phyloP scores from a whole-genome alignment of 495 filamentous ascomycete species.

The Monascus purpureus region DNA sequence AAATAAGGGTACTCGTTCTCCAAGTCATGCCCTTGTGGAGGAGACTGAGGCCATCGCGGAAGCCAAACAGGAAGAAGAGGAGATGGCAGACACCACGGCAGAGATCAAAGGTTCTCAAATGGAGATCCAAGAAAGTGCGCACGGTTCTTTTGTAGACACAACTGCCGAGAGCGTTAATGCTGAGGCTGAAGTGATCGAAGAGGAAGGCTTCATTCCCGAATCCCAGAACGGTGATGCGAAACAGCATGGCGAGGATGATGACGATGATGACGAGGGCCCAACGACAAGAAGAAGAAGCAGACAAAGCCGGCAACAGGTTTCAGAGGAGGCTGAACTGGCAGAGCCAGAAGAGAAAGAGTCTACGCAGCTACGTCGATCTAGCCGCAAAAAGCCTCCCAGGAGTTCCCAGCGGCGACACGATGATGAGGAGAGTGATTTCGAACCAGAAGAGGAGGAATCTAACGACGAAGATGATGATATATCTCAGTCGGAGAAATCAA shows the following conservation, averaged over 20 bases:
- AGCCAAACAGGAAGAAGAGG: conserved; percentile 20
- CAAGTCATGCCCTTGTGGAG: conserved; percentile 43
- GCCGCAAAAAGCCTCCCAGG: conserved; percentile 32
- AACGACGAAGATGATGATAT: conserved; percentile 53
- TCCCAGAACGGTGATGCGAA: conserved; percentile 32
- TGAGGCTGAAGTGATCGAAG: conserved; percentile 8
- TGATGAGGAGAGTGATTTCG: conserved; percentile 78
- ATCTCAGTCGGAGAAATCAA: conserved; percentile 34
- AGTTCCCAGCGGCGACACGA: conserved; percentile 38
- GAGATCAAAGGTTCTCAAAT: conserved; percentile 24
- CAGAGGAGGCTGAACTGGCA: conserved; percentile 16
- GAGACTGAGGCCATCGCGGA: conserved; percentile 27
- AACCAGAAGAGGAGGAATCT: conserved; percentile 51
- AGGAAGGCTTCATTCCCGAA: conserved; percentile 35
- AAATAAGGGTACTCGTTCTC: conserved; percentile 42
- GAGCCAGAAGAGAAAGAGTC: conserved; percentile 17
- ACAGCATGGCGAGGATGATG: conserved; percentile 37
- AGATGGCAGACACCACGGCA: conserved; percentile 14
- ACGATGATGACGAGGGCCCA: conserved; percentile 57
- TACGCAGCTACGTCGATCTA: conserved; percentile 31
- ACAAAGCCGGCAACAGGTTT: conserved; percentile 23
- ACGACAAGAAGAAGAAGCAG: conserved; percentile 38
- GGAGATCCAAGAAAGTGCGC: conserved; percentile 27
- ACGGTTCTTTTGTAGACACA: conserved; percentile 24
- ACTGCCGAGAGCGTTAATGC: too few species aligned